Percentiles rank a stretch among this genome's conserved stretches.
Evolutionary conservation across 208 protist species (phyloP).

Genomic region (Trypanosoma caninum): DNA sequence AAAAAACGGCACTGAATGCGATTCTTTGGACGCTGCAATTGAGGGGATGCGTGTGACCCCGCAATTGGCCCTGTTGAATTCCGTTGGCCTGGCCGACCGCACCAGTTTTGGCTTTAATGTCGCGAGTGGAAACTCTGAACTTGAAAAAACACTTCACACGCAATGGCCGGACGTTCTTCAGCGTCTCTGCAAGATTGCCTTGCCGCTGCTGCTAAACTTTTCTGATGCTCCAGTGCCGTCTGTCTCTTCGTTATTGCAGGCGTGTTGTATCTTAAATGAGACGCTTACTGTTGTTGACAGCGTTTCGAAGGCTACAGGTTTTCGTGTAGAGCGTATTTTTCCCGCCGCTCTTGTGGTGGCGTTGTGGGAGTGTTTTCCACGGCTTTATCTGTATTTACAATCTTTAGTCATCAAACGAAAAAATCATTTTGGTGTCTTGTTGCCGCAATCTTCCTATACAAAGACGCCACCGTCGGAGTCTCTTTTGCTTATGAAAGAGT

Average conservation of each 20-base stretch:
- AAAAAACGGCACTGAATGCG: neutral
- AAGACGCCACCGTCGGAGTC: neutral
- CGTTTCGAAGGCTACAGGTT: conserved; percentile 23
- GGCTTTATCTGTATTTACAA: conserved; percentile 11
- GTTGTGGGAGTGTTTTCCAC: conserved; percentile 51
- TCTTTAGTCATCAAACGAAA: neutral
- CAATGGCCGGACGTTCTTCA: conserved; percentile 10
- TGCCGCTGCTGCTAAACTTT: conserved; percentile 18
- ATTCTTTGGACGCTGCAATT: neutral
- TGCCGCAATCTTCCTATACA: neutral
- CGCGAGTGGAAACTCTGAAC: neutral
- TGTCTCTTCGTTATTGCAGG: neutral
- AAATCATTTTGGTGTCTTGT: neutral
- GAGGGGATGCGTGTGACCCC: neutral
- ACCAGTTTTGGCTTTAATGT: neutral
- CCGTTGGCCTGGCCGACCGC: neutral
- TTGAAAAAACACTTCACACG: conserved; percentile 5
- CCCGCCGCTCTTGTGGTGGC: conserved; percentile 41
- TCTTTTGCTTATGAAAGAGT: conserved; percentile 10
- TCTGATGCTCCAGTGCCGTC: neutral
- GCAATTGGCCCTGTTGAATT: neutral
- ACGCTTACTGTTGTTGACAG: conserved; percentile 15
- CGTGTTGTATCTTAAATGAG: conserved; percentile 4
- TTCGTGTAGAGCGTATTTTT: conserved; percentile 45
- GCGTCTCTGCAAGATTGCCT: conserved; percentile 3